These are phyloP conservation scores for Fusarium phyllophilum DNA, from an alignment of 2,329 filamentous ascomycete species.

Conservation along the genomic window DNA sequence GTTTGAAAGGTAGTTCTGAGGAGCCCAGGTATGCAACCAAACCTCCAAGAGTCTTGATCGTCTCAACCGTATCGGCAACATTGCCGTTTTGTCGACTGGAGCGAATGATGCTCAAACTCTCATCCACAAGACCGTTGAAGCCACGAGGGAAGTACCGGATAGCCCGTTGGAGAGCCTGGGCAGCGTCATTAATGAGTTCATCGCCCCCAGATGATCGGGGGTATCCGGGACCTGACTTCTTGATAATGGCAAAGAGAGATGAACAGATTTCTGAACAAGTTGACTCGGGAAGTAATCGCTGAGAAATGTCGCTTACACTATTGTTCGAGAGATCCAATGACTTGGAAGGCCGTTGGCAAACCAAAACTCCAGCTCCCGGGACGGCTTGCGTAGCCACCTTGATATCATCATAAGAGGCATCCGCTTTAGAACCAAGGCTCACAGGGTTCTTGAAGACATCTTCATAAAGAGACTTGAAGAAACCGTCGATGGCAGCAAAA, in stretches of 20 bases:
- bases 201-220: constrained; percentile 43
- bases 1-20: constrained; percentile 50
- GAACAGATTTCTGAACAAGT: constrained; percentile 54
- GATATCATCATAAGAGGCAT: constrained; percentile 51
- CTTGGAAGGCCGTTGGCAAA: constrained; percentile 52
- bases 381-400: constrained; percentile 57
- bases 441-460: constrained; percentile 56
- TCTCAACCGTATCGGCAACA: constrained; percentile 37
- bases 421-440: constrained; percentile 40
- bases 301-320: not conserved
- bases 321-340: constrained; percentile 6
- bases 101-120: constrained; percentile 43
- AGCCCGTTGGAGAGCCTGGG: constrained; percentile 54
- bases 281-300: constrained; percentile 48
- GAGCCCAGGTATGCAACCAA: constrained; percentile 62
- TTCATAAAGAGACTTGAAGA: constrained; percentile 56
- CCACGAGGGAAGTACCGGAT: constrained; percentile 50
- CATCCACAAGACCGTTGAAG: constrained; percentile 49
- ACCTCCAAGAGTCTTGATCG: constrained; percentile 52
- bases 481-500: constrained; percentile 50
- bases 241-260: constrained; percentile 46
- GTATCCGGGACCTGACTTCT: constrained; percentile 35
- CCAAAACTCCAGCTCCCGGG: constrained; percentile 58
- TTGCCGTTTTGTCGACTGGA: constrained; percentile 34
- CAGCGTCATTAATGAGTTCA: constrained; percentile 54